These are phyloP conservation scores for Hemisphaericaspora nanyangensis DNA, from an alignment of 805 yeast genomes.

Conservation along the genomic window DNA sequence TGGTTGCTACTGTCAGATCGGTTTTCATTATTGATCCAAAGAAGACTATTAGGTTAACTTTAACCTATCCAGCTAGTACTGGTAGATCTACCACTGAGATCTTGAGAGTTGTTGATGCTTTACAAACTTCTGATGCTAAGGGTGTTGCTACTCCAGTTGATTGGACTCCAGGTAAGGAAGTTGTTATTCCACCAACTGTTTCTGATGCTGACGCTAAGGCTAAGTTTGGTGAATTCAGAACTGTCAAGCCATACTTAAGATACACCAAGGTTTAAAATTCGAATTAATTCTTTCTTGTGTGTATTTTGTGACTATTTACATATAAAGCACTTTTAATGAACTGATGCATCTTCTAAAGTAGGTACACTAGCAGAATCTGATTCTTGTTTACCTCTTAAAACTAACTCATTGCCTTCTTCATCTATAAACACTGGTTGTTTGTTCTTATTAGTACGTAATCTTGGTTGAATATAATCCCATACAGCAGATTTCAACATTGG, in stretches of 20 bases:
- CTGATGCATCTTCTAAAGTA: constrained; percentile 3
- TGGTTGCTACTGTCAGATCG: constrained; percentile 65
- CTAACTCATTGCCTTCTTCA: constrained; percentile 17
- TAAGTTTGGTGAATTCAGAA: constrained; percentile 58
- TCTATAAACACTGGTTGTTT: constrained; percentile 26
- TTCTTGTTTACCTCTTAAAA: constrained; percentile 7
- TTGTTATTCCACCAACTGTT: constrained; percentile 65
- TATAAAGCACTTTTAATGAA: constrained; percentile 1
- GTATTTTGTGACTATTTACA: not conserved
- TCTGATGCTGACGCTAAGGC: constrained; percentile 55
- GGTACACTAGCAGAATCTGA: constrained; percentile 5
- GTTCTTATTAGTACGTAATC: constrained; percentile 23
- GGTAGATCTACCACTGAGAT: constrained; percentile 78
- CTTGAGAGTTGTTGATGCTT: constrained; percentile 64
- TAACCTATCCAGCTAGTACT: constrained; percentile 70
- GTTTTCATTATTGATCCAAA: constrained; percentile 69
- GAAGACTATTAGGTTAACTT: constrained; percentile 57
- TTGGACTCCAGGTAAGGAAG: constrained; percentile 74
- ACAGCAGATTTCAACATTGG: constrained; percentile 28
- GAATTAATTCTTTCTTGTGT: too few species aligned
- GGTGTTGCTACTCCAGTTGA: constrained; percentile 67
- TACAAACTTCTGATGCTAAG: constrained; percentile 59
- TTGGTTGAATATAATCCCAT: constrained; percentile 29
- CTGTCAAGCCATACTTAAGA: constrained; percentile 62
- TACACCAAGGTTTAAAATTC: constrained; percentile 35